Conservation (phyloP, 208 protist species). For the Trypanosoma brucei region DNA sequence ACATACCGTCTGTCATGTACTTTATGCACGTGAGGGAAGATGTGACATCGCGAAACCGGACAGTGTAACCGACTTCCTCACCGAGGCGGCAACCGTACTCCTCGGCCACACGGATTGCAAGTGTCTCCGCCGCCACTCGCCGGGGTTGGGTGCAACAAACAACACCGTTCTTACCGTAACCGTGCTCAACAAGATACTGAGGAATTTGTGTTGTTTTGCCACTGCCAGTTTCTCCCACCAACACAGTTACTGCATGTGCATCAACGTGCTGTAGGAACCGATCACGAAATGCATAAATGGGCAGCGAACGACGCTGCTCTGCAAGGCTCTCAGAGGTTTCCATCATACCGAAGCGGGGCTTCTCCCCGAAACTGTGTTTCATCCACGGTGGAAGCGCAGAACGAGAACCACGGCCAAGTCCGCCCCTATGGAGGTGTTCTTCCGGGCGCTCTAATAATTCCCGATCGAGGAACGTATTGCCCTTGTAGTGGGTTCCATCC, state of each 20-base stretch:
- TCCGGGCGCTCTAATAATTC: constrained; percentile 64
- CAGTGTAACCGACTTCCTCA: constrained; percentile 98
- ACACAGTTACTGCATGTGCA: constrained; percentile 79
- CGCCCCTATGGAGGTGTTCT: constrained; percentile 47
- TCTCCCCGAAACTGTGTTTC: constrained; percentile 67
- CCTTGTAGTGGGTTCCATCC: constrained; percentile 18
- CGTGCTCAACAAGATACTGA: constrained; percentile 92
- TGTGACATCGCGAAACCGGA: constrained; percentile 98
- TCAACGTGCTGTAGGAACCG: constrained; percentile 87
- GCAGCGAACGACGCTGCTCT: constrained; percentile 85
- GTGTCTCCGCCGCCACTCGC: constrained; percentile 97
- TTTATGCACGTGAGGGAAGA: constrained; percentile 96
- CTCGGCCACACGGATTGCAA: constrained; percentile 98
- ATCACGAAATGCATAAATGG: constrained; percentile 93
- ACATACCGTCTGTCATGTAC: constrained; percentile 99
- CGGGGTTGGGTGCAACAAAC: constrained; percentile 98
- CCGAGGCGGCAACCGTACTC: constrained; percentile 97
- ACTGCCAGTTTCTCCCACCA: constrained; percentile 94
- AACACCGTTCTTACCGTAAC: constrained; percentile 62
- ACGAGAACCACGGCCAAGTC: constrained; percentile 35
- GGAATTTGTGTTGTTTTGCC: constrained; percentile 98
- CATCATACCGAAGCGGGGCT: constrained; percentile 62
- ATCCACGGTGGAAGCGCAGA: constrained; percentile 80
- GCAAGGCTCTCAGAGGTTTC: constrained; percentile 52
- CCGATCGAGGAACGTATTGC: constrained; percentile 43